Conservation (phyloP, 768 basidiomycete species). For the Naematelia encephala region DNA sequence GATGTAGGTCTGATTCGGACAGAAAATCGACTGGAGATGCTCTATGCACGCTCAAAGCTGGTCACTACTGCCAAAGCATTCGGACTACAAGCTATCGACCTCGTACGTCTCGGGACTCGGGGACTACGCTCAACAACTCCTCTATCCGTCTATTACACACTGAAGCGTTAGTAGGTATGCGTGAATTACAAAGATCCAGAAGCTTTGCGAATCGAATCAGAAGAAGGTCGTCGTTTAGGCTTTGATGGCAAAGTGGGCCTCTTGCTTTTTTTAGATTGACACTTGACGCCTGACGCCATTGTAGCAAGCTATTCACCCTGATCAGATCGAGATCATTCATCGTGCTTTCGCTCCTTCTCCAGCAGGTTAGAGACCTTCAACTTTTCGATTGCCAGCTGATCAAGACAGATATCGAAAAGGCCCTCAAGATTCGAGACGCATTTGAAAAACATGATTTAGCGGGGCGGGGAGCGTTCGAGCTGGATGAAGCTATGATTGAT, state of each 20-base stretch:
- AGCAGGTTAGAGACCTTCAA: slow-evolving; percentile 55
- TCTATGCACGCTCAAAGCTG: slow-evolving; percentile 78
- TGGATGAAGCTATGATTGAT: slow-evolving; percentile 74
- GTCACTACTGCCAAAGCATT: slow-evolving; percentile 80
- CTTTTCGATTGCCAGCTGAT: neutral
- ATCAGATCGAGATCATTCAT: slow-evolving; percentile 74
- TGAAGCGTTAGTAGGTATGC: slow-evolving; percentile 69
- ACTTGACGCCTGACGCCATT: no score
- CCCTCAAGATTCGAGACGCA: slow-evolving; percentile 65
- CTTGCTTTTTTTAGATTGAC: neutral
- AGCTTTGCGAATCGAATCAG: slow-evolving; percentile 68
- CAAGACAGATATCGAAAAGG: slow-evolving; percentile 68
- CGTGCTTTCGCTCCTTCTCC: slow-evolving; percentile 71
- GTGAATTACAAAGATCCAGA: slow-evolving; percentile 75
- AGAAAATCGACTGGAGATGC: slow-evolving; percentile 66
- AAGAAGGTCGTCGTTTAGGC: slow-evolving; percentile 74
- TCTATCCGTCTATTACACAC: neutral
- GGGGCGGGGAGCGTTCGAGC: slow-evolving; percentile 68
- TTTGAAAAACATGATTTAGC: slow-evolving; percentile 61
- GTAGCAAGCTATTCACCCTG: slow-evolving; percentile 92
- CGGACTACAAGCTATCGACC: slow-evolving; percentile 79
- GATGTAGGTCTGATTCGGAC: slow-evolving; percentile 80
- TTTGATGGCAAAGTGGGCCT: slow-evolving; percentile 87
- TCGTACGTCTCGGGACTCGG: no score
- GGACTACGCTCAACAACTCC: no score